Evolutionary conservation across 441 rosid genomes (phyloP), one percentile per base, ranked within the genome.

Genomic region (Euphorbia corollata): DNA sequence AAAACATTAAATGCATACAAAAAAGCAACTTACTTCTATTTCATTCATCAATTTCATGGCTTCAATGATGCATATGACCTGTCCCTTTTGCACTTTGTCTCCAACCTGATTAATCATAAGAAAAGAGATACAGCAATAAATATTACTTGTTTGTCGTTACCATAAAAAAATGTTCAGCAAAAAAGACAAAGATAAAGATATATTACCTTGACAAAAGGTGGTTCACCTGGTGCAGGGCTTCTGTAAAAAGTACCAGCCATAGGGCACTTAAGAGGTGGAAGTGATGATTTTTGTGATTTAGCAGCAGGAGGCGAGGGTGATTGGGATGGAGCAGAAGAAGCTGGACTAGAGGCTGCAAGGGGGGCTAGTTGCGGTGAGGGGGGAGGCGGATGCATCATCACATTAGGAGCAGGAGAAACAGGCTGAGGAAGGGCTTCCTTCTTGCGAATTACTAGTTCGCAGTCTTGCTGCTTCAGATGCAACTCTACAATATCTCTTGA

Each of bases 1-100:
- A 4, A 30, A 9, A 48, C 7, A 59, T 62, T 10, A 51, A 68
- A 50, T 12, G 47, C 27, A 27, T 38, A 77, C 39, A 54, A 73
- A 64, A n/a, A 63, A 30, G 56, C 15, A 68, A 76, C 89, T 77
- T 73, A 83, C 97, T 82, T 91, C 96, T 71, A 90, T 87, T 76
- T 90, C 96, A 68, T 90, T 90, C 96, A 90, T 90, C 81, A 90
- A 70, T 77, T 91, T 91, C 97, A 88, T 90, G 79, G 97, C 97
- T 73, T 90, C 97, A 34, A 90, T 81, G 39, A 90, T 85, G 86
- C 97, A 91, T 20, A 91, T 32, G 56, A 86, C 87, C 78, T 88
- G 96, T 16, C 97, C 97, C 75, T 91, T 91, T 83, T 87, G 87
- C 74, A 91, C 90, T 80, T 88, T 91, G 67, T 91, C 97, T 75